A percentile compares a stretch with the other conserved stretches of the same genome.
phyloP scores from a whole-genome alignment of 1,284 basidiomycete species.

The Stygiomarasmius scandens region DNA sequence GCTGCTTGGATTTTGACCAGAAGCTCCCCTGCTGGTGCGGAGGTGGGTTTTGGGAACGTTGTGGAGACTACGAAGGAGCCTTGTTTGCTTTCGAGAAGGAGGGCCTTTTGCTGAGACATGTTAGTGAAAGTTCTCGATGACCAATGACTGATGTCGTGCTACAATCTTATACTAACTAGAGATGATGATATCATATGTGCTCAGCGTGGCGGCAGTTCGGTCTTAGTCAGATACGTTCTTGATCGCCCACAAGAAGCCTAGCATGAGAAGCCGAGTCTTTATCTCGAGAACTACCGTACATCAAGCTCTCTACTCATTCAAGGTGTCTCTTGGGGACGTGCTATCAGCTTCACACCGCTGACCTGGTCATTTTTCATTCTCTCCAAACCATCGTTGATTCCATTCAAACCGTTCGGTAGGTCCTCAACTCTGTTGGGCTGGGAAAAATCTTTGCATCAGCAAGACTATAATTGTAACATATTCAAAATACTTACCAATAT shows the following conservation, averaged over 20 bases:
- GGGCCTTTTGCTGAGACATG: conserved; percentile 3
- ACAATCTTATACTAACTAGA: too few relatives aligned
- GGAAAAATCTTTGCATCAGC: background rate
- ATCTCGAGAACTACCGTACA: too few relatives aligned
- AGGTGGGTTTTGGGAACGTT: conserved; percentile 35
- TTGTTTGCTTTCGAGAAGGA: conserved; percentile 8
- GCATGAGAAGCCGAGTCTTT: background rate
- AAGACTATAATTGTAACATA: background rate
- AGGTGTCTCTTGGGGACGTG: conserved; percentile 11
- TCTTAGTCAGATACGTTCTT: too few relatives aligned
- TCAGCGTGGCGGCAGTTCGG: too few relatives aligned
- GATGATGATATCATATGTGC: too few relatives aligned
- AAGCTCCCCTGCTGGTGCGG: conserved; percentile 36
- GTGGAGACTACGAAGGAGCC: background rate
- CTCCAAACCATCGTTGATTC: conserved; percentile 11
- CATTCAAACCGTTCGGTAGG: conserved; percentile 9
- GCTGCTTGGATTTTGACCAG: conserved; percentile 44
- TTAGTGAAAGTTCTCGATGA: too few relatives aligned
- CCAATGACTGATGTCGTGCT: too few relatives aligned
- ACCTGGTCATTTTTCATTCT: conserved; percentile 2
- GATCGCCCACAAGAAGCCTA: too few relatives aligned
- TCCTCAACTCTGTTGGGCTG: conserved; percentile 13
- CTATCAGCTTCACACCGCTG: conserved; percentile 12
- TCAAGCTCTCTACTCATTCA: too few relatives aligned
- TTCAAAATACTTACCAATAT: conserved; percentile 8